A percentile compares a stretch with the other conserved stretches of the same genome.
Conservation (phyloP, 2,329 filamentous ascomycete species). For the Colletotrichum neosansevieriae region DNA sequence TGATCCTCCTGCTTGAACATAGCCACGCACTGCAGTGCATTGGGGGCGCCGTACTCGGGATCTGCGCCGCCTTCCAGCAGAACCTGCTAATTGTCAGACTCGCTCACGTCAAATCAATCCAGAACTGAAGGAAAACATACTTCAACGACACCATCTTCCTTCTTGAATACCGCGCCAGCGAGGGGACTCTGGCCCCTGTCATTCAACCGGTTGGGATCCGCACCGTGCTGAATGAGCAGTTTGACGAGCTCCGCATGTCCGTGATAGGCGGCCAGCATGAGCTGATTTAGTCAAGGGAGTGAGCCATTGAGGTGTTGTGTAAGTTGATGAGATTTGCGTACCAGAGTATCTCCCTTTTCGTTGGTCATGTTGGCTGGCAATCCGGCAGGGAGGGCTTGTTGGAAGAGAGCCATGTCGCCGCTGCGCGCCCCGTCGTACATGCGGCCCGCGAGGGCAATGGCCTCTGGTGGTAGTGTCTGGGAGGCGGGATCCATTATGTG, state of each 20-base stretch:
- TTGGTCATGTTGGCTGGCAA: conserved; percentile 79
- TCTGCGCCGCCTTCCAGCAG: conserved; percentile 66
- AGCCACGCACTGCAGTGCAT: conserved; percentile 60
- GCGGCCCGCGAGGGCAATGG: conserved; percentile 72
- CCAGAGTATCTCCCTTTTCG: conserved; percentile 78
- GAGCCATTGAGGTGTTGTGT: not conserved
- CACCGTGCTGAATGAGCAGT: conserved; percentile 71
- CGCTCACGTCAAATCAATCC: not conserved
- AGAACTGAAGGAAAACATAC: conserved; percentile 46
- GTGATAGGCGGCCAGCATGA: conserved; percentile 81
- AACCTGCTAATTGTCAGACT: conserved; percentile 46
- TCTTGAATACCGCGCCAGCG: conserved; percentile 80
- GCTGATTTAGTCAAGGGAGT: conserved; percentile 49
- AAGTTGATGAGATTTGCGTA: conserved; percentile 48
- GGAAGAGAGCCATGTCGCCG: conserved; percentile 69
- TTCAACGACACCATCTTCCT: conserved; percentile 73
- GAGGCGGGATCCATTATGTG: conserved; percentile 17
- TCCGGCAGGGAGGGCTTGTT: conserved; percentile 73
- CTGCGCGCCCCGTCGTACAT: conserved; percentile 76
- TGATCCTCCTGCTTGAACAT: conserved; percentile 66
- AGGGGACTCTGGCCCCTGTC: conserved; percentile 76
- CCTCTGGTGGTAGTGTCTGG: conserved; percentile 67
- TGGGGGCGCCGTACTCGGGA: conserved; percentile 64
- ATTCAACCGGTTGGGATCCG: conserved; percentile 76
- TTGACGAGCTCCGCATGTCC: conserved; percentile 72